Conservation (phyloP, 176 grass and related monocot genomes). For the Melocanna baccifera region DNA sequence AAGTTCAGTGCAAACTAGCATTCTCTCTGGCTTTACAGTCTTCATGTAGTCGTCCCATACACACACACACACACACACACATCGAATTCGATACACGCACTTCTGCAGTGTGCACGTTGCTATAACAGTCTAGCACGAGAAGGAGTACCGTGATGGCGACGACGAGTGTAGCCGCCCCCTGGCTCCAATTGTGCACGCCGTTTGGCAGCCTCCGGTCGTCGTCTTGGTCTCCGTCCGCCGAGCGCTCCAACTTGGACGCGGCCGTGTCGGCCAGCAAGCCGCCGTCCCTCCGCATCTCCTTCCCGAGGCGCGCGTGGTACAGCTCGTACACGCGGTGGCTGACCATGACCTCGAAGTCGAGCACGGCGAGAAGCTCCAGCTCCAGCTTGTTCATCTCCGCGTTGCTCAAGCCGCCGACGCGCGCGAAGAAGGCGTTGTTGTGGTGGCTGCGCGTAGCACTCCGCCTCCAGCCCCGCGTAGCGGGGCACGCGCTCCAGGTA, state of each 20-base stretch:
- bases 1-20: background rate
- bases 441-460: constrained; percentile 89
- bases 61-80: background rate
- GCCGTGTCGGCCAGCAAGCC: background rate
- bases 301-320: constrained; percentile 65
- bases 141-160: constrained; percentile 32
- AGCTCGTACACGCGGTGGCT: constrained; percentile 45
- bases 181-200: constrained; percentile 17
- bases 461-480: constrained; percentile 57
- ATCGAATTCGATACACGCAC: background rate
- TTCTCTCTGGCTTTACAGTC: background rate
- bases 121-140: background rate
- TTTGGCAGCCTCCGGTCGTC: background rate
- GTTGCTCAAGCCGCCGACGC: constrained; percentile 87
- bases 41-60: background rate
- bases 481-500: constrained; percentile 84
- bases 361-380: constrained; percentile 73
- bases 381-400: constrained; percentile 85
- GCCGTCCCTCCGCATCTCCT: constrained; percentile 31
- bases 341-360: constrained; percentile 63
- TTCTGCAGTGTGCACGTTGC: background rate
- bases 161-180: constrained; percentile 16
- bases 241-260: background rate
- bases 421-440: constrained; percentile 93
- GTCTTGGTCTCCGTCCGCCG: background rate